Base-by-base conservation (phyloP, 441 rosid species). In the Cnidoscolus chayamansa region DNA sequence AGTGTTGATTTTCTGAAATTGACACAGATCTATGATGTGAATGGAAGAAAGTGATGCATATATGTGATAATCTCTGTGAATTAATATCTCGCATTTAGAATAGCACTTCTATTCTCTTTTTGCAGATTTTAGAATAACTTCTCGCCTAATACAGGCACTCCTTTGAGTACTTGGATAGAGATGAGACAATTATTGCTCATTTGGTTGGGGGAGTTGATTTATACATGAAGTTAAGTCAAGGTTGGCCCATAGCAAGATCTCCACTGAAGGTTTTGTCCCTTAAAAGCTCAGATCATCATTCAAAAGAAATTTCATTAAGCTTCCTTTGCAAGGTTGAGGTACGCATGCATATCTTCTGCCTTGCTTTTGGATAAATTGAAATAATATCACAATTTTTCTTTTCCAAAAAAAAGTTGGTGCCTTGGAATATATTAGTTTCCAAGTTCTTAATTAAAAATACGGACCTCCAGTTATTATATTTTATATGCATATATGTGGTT, bases 281-380 rank as follows among this genome's bases (percentile, higher is more conserved):
- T 70, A 84, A 86, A 83, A 84, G 76, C 80, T 70, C 87, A 65
- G 82, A 76, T 72, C 73, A 76, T 72, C 80, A 83, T 63, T 83
- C 87, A 37, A 85, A 81, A 78, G 90, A 81, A 73, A 76, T 90
- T 67, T 87, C 97, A 30, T 71, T 83, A 65, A 82, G 84, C 79
- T 78, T 86, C 72, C 81, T 90, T 67, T 78, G 85, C 84, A 88
- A 86, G 74, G 89, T 89, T 61, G 89, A 90, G 86, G 98, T 94
- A 75, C 78, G 85, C 68, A 47, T 57, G 51, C 53, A 58, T 59
- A 1, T 62, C 20, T 3, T 48, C 48, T 12, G 1, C 32, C 53
- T 63, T 43, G 20, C 16, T 4, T 32, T 40, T 20, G 12, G 54
- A 48, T 25, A 40, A 67, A 59, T 19, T 63, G 47, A 15, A 50